These are phyloP conservation scores for Candolleomyces eurysporus DNA, from an alignment of 768 basidiomycete genomes.

Conservation along the genomic window DNA sequence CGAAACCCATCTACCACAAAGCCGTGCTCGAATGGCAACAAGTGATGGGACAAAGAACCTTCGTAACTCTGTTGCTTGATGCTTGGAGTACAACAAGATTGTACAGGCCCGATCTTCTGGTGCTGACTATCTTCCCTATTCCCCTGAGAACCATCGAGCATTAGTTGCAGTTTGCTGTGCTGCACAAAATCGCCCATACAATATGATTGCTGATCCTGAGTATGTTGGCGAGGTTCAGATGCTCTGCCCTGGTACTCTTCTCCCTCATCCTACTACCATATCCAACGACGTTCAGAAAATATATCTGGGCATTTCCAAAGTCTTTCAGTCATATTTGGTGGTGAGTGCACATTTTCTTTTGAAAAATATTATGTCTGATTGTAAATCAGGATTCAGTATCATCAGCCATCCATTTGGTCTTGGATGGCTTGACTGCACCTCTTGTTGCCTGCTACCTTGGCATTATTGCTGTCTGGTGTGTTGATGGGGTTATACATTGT, in stretches of 20 bases:
- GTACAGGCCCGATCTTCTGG: not conserved
- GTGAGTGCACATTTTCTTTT: conserved; percentile 7
- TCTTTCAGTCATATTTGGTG: conserved; percentile 16
- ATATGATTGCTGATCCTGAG: conserved; percentile 18
- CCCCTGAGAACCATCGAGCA: conserved; percentile 16
- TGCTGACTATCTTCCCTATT: not conserved
- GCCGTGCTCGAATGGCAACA: conserved; percentile 2
- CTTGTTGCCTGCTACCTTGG: conserved; percentile 22
- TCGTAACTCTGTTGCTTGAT: not conserved
- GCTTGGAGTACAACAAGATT: not conserved
- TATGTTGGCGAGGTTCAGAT: conserved; percentile 25
- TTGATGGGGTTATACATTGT: conserved; percentile 18
- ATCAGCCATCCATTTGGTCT: conserved; percentile 21
- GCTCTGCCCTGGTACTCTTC: conserved; percentile 21
- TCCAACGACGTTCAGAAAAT: conserved; percentile 16
- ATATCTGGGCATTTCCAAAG: conserved; percentile 11
- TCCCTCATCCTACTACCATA: conserved; percentile 24
- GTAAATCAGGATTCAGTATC: conserved; percentile 8
- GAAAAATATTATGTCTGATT: not conserved
- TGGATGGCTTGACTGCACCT: conserved; percentile 31
- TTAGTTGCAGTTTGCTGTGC: conserved; percentile 25
- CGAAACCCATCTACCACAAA: not conserved
- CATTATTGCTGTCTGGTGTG: conserved; percentile 21
- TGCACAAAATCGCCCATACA: conserved; percentile 19
- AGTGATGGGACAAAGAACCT: conserved; percentile 14